Percentiles rank a stretch among this genome's conserved stretches.
Conservation (phyloP, 192 early-diverging fungal species). For the Dissophora ornata region DNA sequence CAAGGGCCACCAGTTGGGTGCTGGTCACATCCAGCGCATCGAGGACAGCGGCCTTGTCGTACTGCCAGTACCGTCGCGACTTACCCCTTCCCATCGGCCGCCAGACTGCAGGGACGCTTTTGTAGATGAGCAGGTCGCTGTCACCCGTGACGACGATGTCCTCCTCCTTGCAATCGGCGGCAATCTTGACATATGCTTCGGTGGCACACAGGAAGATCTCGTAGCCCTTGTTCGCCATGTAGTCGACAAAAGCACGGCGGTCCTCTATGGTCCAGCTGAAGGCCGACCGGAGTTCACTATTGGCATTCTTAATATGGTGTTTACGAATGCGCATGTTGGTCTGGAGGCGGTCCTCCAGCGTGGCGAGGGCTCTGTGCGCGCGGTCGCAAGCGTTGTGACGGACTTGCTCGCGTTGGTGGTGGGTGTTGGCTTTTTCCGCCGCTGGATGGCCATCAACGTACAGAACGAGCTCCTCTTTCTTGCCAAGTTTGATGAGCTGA, state of each 20-base stretch:
- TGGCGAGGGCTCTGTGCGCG: slow-evolving; percentile 2
- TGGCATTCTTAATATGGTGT: slow-evolving; percentile 10
- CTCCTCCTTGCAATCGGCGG: no score
- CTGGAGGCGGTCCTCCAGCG: slow-evolving; percentile 2
- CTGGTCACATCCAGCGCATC: background rate
- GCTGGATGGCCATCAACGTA: no score
- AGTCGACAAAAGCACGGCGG: slow-evolving; percentile 11
- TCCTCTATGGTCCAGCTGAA: slow-evolving; percentile 3
- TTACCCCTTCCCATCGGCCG: slow-evolving; percentile 1
- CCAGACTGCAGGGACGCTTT: slow-evolving; percentile 6
- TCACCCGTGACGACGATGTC: background rate
- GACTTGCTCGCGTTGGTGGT: background rate
- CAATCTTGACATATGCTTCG: slow-evolving; percentile 3
- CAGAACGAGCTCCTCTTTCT: no score
- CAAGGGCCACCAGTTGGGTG: slow-evolving; percentile 5
- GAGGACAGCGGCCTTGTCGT: slow-evolving; percentile 1
- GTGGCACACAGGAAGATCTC: slow-evolving; percentile 5
- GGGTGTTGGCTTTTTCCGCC: no score
- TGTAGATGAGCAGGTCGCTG: slow-evolving; percentile 16
- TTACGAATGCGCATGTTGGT: slow-evolving; percentile 10
- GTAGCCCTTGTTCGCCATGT: slow-evolving; percentile 13
- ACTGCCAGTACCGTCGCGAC: slow-evolving; percentile 5
- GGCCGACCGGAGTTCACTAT: background rate
- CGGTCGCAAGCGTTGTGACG: slow-evolving; percentile 3
- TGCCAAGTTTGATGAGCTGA: no score